A percentile compares a stretch with the other conserved stretches of the same genome.
phyloP scores from a whole-genome alignment of 371 early-diverging fungal species.

The Lichtheimia ornata region DNA sequence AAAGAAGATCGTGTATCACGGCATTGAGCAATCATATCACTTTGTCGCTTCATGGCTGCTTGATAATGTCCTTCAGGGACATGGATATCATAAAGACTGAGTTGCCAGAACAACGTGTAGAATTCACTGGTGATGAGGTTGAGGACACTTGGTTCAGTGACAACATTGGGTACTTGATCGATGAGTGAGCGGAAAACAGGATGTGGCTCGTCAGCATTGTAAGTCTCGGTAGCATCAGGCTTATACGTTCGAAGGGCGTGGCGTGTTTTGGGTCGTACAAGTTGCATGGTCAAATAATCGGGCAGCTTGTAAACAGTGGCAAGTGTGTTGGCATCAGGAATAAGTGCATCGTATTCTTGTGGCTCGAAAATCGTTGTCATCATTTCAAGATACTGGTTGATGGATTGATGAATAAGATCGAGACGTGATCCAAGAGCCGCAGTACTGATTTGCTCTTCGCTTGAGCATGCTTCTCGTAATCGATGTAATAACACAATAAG shows the following conservation, averaged over 20 bases:
- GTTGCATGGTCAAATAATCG: conserved; percentile 73
- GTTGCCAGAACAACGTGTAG: conserved; percentile 85
- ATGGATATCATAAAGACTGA: conserved; percentile 80
- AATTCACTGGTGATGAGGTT: conserved; percentile 72
- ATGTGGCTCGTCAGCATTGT: conserved; percentile 25
- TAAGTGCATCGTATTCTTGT: conserved; percentile 54
- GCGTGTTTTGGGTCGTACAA: conserved; percentile 69
- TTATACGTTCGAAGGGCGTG: conserved; percentile 16
- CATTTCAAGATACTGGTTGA: conserved; percentile 71
- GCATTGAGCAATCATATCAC: conserved; percentile 42
- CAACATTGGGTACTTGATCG: conserved; percentile 16
- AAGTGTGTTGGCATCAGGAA: conserved; percentile 65
- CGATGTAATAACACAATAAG: conserved; percentile 60
- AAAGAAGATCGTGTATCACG: conserved; percentile 33
- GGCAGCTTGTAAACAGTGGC: conserved; percentile 62
- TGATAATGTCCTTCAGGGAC: conserved; percentile 75
- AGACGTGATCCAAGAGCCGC: conserved; percentile 47
- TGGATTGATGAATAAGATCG: conserved; percentile 53
- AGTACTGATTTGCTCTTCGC: conserved; percentile 59
- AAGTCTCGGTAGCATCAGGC: conserved; percentile 9
- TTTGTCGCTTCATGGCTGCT: conserved; percentile 66
- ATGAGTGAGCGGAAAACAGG: conserved; percentile 21
- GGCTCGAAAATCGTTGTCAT: conserved; percentile 59
- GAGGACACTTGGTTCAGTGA: conserved; percentile 41
- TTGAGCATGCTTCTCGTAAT: conserved; percentile 34